A percentile compares a stretch with the other conserved stretches of the same genome.
phyloP scores from a whole-genome alignment of 2,329 filamentous ascomycete genomes.

The Aureobasidium mangrovei region DNA sequence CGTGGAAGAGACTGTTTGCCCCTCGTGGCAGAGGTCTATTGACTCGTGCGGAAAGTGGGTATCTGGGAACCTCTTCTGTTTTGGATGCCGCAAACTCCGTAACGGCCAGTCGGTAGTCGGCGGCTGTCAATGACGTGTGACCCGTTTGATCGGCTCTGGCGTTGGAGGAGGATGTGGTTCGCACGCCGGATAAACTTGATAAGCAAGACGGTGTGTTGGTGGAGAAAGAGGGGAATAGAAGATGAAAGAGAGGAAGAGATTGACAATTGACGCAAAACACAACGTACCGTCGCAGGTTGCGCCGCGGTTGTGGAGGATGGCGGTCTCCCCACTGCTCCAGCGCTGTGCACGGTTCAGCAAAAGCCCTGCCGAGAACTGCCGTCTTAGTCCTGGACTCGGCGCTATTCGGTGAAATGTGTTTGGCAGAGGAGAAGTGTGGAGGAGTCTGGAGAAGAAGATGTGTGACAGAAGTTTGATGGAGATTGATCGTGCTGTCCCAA shows the following conservation, averaged over 20 bases:
- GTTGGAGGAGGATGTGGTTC: not conserved
- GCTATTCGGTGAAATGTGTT: not conserved
- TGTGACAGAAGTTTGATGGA: not conserved
- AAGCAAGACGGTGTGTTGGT: not conserved
- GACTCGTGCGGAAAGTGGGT: not conserved
- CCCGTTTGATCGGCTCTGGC: not conserved
- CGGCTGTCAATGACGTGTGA: constrained; percentile 9
- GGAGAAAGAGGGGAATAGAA: not conserved
- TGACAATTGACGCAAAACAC: not conserved
- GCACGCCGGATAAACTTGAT: not conserved
- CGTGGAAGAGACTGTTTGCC: not conserved
- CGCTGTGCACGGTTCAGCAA: constrained; percentile 2
- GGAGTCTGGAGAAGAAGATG: constrained; percentile 8
- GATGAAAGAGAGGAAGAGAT: not conserved
- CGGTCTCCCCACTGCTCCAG: not conserved
- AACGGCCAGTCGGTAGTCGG: not conserved
- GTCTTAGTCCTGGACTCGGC: not conserved
- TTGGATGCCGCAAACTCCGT: not conserved
- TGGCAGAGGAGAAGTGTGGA: not conserved
- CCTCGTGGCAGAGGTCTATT: not conserved
- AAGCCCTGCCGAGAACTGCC: not conserved
- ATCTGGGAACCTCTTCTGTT: not conserved
- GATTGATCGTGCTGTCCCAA: not conserved
- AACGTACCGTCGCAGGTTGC: not conserved
- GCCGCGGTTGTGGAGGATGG: constrained; percentile 1